Evolutionary conservation across 192 early-diverging fungal genomes (phyloP).

Genomic region (Coemansia reversa): DNA sequence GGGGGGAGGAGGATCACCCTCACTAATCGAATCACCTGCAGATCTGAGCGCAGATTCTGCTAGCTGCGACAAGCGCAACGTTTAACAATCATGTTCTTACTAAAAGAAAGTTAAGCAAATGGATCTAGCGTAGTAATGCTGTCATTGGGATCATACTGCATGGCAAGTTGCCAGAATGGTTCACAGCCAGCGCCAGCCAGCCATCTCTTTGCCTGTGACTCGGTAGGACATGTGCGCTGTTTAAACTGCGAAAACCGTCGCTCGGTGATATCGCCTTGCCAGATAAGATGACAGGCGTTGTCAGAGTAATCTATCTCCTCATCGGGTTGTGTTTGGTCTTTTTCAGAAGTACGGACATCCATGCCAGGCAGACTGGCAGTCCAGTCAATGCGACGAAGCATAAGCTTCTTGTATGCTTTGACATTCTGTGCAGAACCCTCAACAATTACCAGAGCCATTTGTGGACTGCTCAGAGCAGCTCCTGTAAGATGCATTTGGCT

Average conservation of each 20-base stretch:
- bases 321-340: constrained; percentile 17
- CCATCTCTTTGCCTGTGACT: constrained; percentile 68
- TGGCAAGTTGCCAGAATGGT: constrained; percentile 89
- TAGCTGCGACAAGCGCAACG: too few species aligned
- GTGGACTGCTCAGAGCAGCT: constrained; percentile 69
- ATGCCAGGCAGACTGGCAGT: constrained; percentile 44
- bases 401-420: constrained; percentile 92
- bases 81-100: not conserved
- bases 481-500: constrained; percentile 84
- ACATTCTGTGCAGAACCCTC: constrained; percentile 91
- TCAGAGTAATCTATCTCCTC: constrained; percentile 38
- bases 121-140: constrained; percentile 21
- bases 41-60: too few species aligned
- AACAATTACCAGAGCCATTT: constrained; percentile 79
- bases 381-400: constrained; percentile 97
- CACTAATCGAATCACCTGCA: too few species aligned
- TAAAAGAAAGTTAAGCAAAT: constrained; percentile 8
- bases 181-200: constrained; percentile 69
- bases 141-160: constrained; percentile 40
- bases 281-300: constrained; percentile 88
- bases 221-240: constrained; percentile 69
- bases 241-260: constrained; percentile 78
- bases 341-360: constrained; percentile 36
- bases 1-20: too few species aligned
- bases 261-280: constrained; percentile 86